Evolutionary conservation across 768 basidiomycete species (phyloP), one percentile per base, ranked within the genome.

Genomic region (Rubroboletus pulcherrimus): DNA sequence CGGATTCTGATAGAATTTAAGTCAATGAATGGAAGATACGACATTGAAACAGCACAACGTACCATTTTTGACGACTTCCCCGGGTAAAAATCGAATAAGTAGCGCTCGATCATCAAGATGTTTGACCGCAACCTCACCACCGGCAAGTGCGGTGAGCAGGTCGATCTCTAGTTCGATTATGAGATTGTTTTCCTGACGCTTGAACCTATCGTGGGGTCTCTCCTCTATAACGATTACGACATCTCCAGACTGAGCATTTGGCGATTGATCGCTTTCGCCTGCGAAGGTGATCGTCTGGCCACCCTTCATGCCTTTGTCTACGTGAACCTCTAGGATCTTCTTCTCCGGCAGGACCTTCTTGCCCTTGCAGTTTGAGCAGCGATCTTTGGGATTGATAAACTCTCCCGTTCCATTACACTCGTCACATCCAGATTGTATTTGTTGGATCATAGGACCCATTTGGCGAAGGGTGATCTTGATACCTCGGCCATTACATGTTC

Each of bases 381-480:
- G 82, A 78, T 98, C 93, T 73, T 94, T 98, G 54, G 76, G 68
- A 71, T 93, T 94, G 78, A 99, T 97, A 64, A 94, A 79, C 74
- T 99, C 96, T 62, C 97, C 97, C n/a, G 85, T 82, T 15, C 92
- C 97, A 49, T 79, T 82, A 72, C 97, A 99, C 15, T 98, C 97
- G 69, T 88, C 85, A 77, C 97, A 99, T 43, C 85, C 81, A 51
- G 93, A 91, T 71, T 98, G 97, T 63, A 98, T 91, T 75, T 99
- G 96, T 74, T 99, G 97, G 64, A 99, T 92, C 97, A 99, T 99
- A 5, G 97, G 97, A 29, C 97, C 97, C 85, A 99, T 91, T 73
- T 98, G 97, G 58, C 97, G 90, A 58, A 98, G 76, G 49, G 89
- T 92, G 67, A 98, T 74, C 71, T 87, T 91, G 77, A 95, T 75